Conservation (phyloP, 1,284 basidiomycete species). For the Ceratobasidium sp. region DNA sequence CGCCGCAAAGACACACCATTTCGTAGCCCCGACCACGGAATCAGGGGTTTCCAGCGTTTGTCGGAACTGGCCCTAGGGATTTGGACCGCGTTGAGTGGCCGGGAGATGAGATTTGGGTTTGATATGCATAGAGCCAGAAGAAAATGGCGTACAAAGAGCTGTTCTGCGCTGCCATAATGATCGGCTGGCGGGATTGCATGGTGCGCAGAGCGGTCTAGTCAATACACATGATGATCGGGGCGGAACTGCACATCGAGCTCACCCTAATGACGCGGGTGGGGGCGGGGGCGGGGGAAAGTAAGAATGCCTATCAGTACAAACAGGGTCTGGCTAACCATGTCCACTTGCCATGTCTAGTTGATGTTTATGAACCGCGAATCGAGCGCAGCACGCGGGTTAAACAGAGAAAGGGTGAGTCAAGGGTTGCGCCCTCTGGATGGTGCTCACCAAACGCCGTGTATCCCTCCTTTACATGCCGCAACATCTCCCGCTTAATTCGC, state of each 20-base stretch:
- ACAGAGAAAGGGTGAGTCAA: conserved; percentile 1
- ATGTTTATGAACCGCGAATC: conserved; percentile 60
- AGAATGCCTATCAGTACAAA: conserved; percentile 57
- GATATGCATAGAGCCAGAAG: conserved; percentile 16
- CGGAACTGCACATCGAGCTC: conserved; percentile 8
- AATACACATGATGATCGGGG: conserved; percentile 20
- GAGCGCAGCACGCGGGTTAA: conserved; percentile 58
- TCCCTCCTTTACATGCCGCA: conserved; percentile 67
- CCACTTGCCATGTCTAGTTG: conserved; percentile 57
- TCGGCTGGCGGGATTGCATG: conserved; percentile 63
- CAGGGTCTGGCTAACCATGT: conserved; percentile 55
- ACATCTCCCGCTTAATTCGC: conserved; percentile 75
- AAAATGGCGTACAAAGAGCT: conserved; percentile 69
- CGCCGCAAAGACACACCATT: conserved; percentile 80
- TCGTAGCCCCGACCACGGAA: conserved; percentile 75
- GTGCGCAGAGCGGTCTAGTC: no score
- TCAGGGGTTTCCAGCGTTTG: conserved; percentile 56
- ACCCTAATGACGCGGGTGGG: neutral
- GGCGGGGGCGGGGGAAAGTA: conserved; percentile 40
- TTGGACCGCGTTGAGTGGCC: conserved; percentile 32
- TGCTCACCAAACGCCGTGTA: conserved; percentile 78
- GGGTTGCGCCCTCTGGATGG: neutral
- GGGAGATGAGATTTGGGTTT: conserved; percentile 11
- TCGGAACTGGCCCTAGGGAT: conserved; percentile 80
- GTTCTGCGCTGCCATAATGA: conserved; percentile 82